Conservation (phyloP, 768 basidiomycete genomes). For the Infundibulicybe gibba region DNA sequence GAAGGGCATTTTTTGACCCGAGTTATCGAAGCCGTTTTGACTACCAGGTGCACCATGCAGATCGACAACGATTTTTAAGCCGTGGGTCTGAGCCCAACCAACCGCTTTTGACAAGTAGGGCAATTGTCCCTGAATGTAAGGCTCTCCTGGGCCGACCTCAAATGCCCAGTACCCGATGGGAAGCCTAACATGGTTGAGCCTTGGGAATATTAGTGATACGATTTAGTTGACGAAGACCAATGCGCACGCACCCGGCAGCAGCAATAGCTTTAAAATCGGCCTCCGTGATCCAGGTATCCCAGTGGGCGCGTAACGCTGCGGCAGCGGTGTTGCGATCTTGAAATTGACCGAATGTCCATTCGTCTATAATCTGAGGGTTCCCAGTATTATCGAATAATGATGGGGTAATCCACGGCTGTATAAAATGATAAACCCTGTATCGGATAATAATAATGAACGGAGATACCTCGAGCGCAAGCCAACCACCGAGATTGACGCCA, state of each 20-base stretch:
- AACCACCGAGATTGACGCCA: constrained; percentile 78
- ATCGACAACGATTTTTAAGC: constrained; percentile 81
- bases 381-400: constrained; percentile 70
- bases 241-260: constrained; percentile 57
- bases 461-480: constrained; percentile 44
- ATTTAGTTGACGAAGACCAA: constrained; percentile 5
- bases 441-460: not conserved
- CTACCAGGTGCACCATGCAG: constrained; percentile 80
- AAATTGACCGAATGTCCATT: constrained; percentile 72
- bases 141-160: constrained; percentile 74
- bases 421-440: constrained; percentile 6
- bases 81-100: constrained; percentile 63
- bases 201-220: constrained; percentile 18
- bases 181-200: constrained; percentile 78
- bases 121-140: constrained; percentile 75
- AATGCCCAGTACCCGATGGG: constrained; percentile 93
- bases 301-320: constrained; percentile 58
- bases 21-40: constrained; percentile 85
- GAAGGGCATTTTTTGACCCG: constrained; percentile 56
- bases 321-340: constrained; percentile 48
- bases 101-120: constrained; percentile 66
- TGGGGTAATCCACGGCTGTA: constrained; percentile 76
- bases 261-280: constrained; percentile 73
- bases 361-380: constrained; percentile 59
- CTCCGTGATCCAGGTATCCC: constrained; percentile 85